Conservation (phyloP, 1,284 basidiomycete genomes). For the Puccinia coronata region DNA sequence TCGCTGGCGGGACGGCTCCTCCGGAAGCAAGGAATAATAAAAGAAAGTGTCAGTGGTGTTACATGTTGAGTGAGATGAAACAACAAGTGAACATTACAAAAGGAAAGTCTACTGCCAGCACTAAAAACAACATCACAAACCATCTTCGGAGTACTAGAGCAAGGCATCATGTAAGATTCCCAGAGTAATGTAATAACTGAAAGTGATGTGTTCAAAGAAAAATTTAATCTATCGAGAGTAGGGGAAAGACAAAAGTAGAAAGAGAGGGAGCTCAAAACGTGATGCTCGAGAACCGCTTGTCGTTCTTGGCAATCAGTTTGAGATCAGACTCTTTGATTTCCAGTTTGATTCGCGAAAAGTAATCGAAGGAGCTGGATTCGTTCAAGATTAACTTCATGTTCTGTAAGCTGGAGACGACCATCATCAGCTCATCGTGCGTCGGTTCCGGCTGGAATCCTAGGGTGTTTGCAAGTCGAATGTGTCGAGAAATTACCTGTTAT, state of each 20-base stretch:
- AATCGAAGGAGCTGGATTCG: conserved; percentile 45
- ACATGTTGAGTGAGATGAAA: neutral
- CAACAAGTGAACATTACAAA: neutral
- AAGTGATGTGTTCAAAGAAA: neutral
- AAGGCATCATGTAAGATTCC: neutral
- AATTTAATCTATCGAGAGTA: neutral
- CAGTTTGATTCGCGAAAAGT: conserved; percentile 45
- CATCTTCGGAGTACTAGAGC: neutral
- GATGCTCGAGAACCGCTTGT: conserved; percentile 30
- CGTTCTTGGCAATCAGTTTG: conserved; percentile 28
- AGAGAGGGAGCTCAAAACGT: neutral
- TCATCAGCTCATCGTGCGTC: conserved; percentile 39
- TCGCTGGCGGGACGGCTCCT: no score
- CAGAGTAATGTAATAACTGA: neutral
- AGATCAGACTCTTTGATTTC: conserved; percentile 41
- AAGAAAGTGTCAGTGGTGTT: no score
- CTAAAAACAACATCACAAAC: neutral
- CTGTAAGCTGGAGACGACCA: conserved; percentile 30
- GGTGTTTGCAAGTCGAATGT: conserved; percentile 36
- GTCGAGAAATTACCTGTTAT: conserved; percentile 39
- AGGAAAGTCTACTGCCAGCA: neutral
- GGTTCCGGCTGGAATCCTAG: conserved; percentile 36
- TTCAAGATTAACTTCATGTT: conserved; percentile 44
- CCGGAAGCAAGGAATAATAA: no score
- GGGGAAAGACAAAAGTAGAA: neutral